Conservation (phyloP, 202 grass and related monocot genomes). For the Setaria viridis region DNA sequence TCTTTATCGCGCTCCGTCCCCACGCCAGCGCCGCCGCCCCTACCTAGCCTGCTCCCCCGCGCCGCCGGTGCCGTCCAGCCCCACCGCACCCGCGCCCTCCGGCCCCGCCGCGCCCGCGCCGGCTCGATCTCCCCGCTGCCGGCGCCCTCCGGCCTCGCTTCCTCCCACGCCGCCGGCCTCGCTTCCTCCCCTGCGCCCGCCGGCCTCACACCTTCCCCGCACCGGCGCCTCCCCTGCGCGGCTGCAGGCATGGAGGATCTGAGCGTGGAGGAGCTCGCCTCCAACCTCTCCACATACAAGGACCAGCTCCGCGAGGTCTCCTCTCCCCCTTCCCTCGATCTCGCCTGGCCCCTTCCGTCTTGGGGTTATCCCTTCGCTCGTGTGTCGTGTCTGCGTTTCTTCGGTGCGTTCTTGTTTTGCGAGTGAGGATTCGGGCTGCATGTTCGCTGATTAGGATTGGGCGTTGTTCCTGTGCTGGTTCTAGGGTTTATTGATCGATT, state of each 20-base stretch:
- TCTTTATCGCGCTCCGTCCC: too few species aligned
- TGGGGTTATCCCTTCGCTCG: not conserved
- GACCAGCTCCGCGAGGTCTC: conserved; percentile 88
- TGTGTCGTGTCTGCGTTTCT: not conserved
- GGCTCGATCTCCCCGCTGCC: too few species aligned
- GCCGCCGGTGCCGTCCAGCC: too few species aligned
- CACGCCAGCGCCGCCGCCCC: too few species aligned
- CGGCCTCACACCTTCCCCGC: too few species aligned
- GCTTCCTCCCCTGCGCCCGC: too few species aligned
- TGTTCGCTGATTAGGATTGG: conserved; percentile 32
- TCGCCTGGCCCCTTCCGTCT: not conserved
- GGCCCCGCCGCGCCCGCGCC: too few species aligned
- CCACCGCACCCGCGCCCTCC: too few species aligned
- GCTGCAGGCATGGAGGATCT: conserved; percentile 72
- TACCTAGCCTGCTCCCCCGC: too few species aligned
- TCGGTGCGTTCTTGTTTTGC: not conserved
- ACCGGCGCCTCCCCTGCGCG: not conserved
- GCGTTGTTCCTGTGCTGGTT: not conserved
- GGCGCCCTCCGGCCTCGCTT: too few species aligned
- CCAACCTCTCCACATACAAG: conserved; percentile 90
- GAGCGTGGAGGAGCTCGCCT: conserved; percentile 88
- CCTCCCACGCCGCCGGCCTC: too few species aligned
- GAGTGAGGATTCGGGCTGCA: not conserved
- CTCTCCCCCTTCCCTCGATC: not conserved
- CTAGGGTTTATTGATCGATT: conserved; percentile 35